A percentile compares a stretch with the other conserved stretches of the same genome.
Evolutionary conservation across 176 grass and related monocot species (phyloP).

Genomic region (Stipa capillata): DNA sequence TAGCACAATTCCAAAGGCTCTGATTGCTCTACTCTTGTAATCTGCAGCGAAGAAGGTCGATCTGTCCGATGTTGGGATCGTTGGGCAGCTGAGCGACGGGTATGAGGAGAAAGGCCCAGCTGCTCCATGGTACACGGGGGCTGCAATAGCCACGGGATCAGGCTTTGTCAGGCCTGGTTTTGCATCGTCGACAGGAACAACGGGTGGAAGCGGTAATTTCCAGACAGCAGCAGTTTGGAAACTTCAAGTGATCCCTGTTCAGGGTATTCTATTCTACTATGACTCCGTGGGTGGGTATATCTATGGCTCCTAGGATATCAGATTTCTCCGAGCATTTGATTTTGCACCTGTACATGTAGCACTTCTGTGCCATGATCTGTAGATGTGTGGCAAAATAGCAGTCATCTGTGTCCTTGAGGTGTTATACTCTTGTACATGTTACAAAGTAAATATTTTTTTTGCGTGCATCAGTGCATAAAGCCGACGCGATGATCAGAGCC

Average conservation of each 20-base stretch:
- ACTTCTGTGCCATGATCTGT: neutral
- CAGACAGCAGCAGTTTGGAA: conserved; percentile 10
- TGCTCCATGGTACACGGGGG: conserved; percentile 8
- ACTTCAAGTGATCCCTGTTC: conserved; percentile 2
- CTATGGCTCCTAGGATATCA: neutral
- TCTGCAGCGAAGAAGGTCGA: conserved; percentile 19
- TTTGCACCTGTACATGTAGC: neutral
- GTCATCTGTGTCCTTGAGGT: neutral
- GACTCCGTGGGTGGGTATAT: neutral
- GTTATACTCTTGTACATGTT: neutral
- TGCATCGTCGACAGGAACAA: neutral
- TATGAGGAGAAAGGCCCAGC: conserved; percentile 8
- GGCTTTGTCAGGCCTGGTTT: neutral
- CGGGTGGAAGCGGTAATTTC: neutral
- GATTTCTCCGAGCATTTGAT: neutral
- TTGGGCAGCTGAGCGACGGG: neutral
- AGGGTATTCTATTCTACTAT: neutral
- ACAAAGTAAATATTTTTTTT: neutral
- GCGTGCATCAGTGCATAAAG: neutral
- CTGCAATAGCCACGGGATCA: neutral
- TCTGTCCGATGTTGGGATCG: neutral
- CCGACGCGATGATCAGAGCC: neutral
- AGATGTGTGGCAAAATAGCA: neutral
- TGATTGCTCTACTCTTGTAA: neutral
- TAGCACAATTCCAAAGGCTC: too few species aligned